Base-by-base conservation (phyloP, 208 protist species). In the Acanthamoeba lenticulata region DNA sequence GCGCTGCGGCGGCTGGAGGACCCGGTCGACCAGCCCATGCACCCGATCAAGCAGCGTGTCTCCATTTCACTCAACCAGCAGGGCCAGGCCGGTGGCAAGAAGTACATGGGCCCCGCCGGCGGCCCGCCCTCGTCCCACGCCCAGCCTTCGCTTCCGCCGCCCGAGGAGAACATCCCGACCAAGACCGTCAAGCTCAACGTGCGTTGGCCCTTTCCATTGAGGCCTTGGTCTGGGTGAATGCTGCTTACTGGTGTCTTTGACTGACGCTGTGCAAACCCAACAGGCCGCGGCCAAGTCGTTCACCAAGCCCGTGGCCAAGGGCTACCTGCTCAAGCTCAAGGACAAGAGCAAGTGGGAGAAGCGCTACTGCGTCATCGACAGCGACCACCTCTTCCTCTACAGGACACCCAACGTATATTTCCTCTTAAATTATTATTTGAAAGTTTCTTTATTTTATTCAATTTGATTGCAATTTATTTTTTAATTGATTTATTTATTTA, bases 311-410 rank as follows among this genome's bases (percentile, higher is more conserved):
- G 32, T 55, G 38, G 45, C 38, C 38, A 55, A 45, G 74, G 74
- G 74, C 45, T 85, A 36, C n/a, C 45, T 85, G 38, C 29, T 29
- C 42, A 85, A 85, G 32, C 40, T 27, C 38, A 52, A 40, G 34
- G 65, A 57, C 21, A 88, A 88, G 47, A 13, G 44, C 45, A 49
- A 60, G 79, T 88, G 42, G 45, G 79, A 88, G 79, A 88, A 88
- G 47, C 79, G 79, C 44, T 88, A 40, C 29, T 88, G 24, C 79
- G 79, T 88, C 17, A 13, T 88, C 3, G 45, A 88, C 6, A 40
- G 29, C 79, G 47, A 24, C n/a, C 79, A 60, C 15, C 79, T 88
- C 24, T 88, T 88, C 79, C 57, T 60, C 44, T 88, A 88, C n/a
- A 88, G 57, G 34, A 79, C 32, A 0, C 13, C 24, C 67, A 45